phyloP scores from a whole-genome alignment of 2,329 filamentous ascomycete genomes.

The Chaetomiaceae sp. region DNA sequence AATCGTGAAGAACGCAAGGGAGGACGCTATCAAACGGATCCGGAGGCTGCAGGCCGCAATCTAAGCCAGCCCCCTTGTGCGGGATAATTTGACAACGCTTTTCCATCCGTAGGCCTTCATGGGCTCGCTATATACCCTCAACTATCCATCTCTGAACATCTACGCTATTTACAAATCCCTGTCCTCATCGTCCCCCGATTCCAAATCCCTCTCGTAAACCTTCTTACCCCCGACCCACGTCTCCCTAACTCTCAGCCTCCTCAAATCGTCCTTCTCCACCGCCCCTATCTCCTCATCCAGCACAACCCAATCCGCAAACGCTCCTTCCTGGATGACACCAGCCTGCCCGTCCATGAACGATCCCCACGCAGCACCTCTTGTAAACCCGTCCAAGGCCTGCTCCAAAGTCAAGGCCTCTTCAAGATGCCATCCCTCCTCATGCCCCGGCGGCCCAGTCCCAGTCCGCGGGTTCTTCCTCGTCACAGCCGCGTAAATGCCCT shows the following conservation, averaged over 20 bases:
- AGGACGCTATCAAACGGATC: constrained; percentile 36
- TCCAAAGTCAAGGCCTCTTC: constrained; percentile 56
- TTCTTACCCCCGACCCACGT: constrained; percentile 62
- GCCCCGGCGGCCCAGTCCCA: constrained; percentile 46
- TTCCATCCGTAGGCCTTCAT: background rate
- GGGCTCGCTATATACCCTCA: too few relatives aligned
- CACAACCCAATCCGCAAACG: constrained; percentile 68
- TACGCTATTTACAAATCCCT: constrained; percentile 16
- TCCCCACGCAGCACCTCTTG: constrained; percentile 53
- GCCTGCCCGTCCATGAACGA: constrained; percentile 56
- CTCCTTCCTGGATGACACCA: constrained; percentile 56
- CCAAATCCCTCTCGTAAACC: constrained; percentile 40
- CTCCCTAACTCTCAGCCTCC: constrained; percentile 54
- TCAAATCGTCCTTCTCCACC: constrained; percentile 48
- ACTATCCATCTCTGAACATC: background rate
- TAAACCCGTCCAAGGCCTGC: constrained; percentile 60
- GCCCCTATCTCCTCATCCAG: constrained; percentile 53
- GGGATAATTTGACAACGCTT: background rate
- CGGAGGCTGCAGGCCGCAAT: constrained; percentile 25
- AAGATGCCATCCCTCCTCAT: constrained; percentile 53
- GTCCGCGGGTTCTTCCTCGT: constrained; percentile 57
- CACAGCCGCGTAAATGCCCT: constrained; percentile 65
- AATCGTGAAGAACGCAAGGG: constrained; percentile 40
- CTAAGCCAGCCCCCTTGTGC: background rate
- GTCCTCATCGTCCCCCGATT: background rate